These are phyloP conservation scores for Boletus rubescentipes DNA, from an alignment of 768 basidiomycete genomes.

Conservation along the genomic window DNA sequence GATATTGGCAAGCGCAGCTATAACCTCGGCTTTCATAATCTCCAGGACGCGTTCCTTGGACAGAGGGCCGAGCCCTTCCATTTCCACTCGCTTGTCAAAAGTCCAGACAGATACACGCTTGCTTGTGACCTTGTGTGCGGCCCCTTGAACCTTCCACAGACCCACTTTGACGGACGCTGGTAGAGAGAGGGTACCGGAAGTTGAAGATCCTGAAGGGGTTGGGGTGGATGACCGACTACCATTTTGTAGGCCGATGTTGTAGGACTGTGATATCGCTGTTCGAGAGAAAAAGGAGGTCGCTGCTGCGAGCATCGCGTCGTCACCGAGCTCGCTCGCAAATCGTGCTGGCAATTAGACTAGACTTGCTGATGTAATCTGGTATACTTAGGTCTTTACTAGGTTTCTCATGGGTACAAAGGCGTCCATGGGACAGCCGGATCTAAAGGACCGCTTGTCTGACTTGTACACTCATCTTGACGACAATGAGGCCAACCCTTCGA, in stretches of 20 bases:
- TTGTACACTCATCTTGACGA: background rate
- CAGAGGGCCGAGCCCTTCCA: slow-evolving; percentile 62
- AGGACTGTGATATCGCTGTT: slow-evolving; percentile 78
- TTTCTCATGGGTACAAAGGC: too few relatives aligned
- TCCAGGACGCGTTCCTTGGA: slow-evolving; percentile 78
- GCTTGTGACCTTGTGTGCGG: slow-evolving; percentile 82
- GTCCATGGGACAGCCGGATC: background rate
- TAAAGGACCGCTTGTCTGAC: background rate
- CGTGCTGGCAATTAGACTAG: too few relatives aligned
- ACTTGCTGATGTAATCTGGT: slow-evolving; percentile 11
- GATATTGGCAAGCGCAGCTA: slow-evolving; percentile 17
- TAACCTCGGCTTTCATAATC: slow-evolving; percentile 87
- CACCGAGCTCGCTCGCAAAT: too few relatives aligned
- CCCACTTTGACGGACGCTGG: slow-evolving; percentile 62
- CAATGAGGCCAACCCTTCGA: slow-evolving; percentile 53
- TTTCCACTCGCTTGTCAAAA: slow-evolving; percentile 81
- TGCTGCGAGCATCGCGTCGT: slow-evolving; percentile 63
- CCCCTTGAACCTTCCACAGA: slow-evolving; percentile 86
- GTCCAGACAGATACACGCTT: slow-evolving; percentile 94
- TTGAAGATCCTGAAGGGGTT: slow-evolving; percentile 32
- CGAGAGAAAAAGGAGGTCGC: slow-evolving; percentile 82
- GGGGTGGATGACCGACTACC: slow-evolving; percentile 40
- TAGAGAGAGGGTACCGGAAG: slow-evolving; percentile 37
- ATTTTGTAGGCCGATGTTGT: slow-evolving; percentile 53
- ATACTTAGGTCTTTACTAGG: background rate